Percentiles rank a stretch among this genome's conserved stretches.
phyloP scores from a whole-genome alignment of 345 rosid species.

The Reutealis trisperma region DNA sequence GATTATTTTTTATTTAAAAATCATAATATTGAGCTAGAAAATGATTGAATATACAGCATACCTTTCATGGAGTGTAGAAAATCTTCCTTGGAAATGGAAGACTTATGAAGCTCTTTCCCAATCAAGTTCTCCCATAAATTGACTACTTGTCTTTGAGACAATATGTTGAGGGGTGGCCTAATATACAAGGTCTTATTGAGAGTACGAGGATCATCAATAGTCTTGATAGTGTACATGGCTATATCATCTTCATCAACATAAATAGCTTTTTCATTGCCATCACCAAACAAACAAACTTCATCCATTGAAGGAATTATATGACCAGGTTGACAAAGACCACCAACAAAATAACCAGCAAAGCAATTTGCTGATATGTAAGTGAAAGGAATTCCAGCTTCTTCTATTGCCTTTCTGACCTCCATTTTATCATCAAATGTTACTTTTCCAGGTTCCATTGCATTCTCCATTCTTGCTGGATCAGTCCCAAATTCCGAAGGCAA shows the following conservation, averaged over 20 bases:
- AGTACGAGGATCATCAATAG: slow-evolving; percentile 46
- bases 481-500: slow-evolving; percentile 62
- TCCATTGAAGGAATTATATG: slow-evolving; percentile 50
- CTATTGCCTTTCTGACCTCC: slow-evolving; percentile 50
- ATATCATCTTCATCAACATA: slow-evolving; percentile 64
- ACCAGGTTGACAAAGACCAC: slow-evolving; percentile 57
- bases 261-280: slow-evolving; percentile 48
- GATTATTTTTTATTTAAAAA: no score
- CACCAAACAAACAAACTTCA: slow-evolving; percentile 43
- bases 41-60: background rate
- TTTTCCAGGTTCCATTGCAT: slow-evolving; percentile 58
- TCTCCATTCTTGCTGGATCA: slow-evolving; percentile 49
- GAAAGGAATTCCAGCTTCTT: slow-evolving; percentile 48
- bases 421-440: slow-evolving; percentile 61
- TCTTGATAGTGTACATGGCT: slow-evolving; percentile 44
- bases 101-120: slow-evolving; percentile 48
- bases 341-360: slow-evolving; percentile 59
- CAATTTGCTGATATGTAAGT: slow-evolving; percentile 59
- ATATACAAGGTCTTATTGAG: slow-evolving; percentile 54
- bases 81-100: slow-evolving; percentile 42
- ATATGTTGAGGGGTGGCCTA: slow-evolving; percentile 46
- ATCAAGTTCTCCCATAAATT: slow-evolving; percentile 55
- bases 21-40: no score
- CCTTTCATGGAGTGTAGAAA: slow-evolving; percentile 48
- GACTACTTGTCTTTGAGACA: slow-evolving; percentile 54